A percentile compares a stretch with the other conserved stretches of the same genome.
Conservation (phyloP, 768 basidiomycete species). For the Gelatoporia subvermispora region DNA sequence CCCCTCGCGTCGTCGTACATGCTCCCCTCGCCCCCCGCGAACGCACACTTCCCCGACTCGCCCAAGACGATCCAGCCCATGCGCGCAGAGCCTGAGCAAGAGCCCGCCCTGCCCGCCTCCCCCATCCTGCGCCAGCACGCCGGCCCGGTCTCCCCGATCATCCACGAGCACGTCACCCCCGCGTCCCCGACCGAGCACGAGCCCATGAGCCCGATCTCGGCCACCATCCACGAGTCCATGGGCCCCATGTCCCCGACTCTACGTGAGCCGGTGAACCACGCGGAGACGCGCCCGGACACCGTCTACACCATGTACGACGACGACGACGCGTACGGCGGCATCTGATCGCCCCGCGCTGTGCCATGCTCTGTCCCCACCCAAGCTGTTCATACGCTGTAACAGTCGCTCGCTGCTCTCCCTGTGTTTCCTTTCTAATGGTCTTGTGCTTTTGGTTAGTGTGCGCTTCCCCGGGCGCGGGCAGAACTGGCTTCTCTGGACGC, state of each 20-base stretch:
- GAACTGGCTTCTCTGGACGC: constrained; percentile 23
- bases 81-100: background rate
- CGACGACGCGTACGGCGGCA: constrained; percentile 67
- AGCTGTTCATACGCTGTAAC: background rate
- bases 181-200: constrained; percentile 4
- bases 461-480: constrained; percentile 15
- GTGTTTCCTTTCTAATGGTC: background rate
- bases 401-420: background rate
- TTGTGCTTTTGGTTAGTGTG: background rate
- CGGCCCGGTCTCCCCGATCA: background rate
- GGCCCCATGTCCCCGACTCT: constrained; percentile 2
- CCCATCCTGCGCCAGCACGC: too few relatives aligned
- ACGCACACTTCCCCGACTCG: constrained; percentile 13
- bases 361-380: background rate
- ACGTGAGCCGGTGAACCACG: background rate
- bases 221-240: background rate
- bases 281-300: constrained; percentile 41
- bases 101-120: background rate
- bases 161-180: constrained; percentile 1
- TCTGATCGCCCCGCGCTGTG: constrained; percentile 33
- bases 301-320: constrained; percentile 51
- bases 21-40: constrained; percentile 13
- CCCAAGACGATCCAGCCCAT: constrained; percentile 2
- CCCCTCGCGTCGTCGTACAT: constrained; percentile 18
- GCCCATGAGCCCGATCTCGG: constrained; percentile 1